Base-by-base conservation (phyloP, 805 yeast species). In the Candida caryicola region DNA sequence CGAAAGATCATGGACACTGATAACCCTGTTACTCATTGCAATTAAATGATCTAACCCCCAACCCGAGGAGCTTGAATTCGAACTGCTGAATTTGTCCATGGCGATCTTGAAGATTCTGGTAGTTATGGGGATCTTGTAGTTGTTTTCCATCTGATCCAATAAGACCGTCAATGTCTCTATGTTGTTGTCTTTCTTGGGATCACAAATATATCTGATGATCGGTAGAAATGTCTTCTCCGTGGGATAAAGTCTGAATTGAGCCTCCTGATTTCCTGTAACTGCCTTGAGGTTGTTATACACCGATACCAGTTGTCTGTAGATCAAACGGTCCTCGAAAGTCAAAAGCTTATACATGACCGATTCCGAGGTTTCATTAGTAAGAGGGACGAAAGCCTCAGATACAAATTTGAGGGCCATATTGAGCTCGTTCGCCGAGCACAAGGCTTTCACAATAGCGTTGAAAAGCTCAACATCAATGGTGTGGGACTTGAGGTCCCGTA, bases 71-170 rank as follows among this genome's bases (percentile, higher is more conserved):
- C 6, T 21, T 7, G 25, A 16, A 10, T 19, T 21, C 25, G n/a
- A 58, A 50, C 27, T 43, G 36, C n/a, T 35, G 36, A 36, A 57
- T 30, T 23, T 29, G 25, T 35, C 33, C 12, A 35, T 55, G 4
- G 63, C 34, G 9, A 31, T 34, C 17, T 46, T 46, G 39, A 58
- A 64, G n/a, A 54, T 45, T 23, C 58, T 51, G 7, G 64, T 59
- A n/a, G 67, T 57, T 8, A 59, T 37, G 1, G 71, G 71, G 8
- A 65, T 35, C n/a, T 44, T 43, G 31, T 47, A 52, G n/a, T 40
- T 33, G 5, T 34, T 30, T 18, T 55, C 58, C 47, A 56, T 51
- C 15, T 45, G 36, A 15, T 41, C 32, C 9, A 62, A 30, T 3
- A 59, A 26, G 12, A 15, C 26, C n/a, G 26, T 7, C 14, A 29